Base-by-base conservation (phyloP, 2,329 filamentous ascomycete genomes). In the Cercospora berteroae region DNA sequence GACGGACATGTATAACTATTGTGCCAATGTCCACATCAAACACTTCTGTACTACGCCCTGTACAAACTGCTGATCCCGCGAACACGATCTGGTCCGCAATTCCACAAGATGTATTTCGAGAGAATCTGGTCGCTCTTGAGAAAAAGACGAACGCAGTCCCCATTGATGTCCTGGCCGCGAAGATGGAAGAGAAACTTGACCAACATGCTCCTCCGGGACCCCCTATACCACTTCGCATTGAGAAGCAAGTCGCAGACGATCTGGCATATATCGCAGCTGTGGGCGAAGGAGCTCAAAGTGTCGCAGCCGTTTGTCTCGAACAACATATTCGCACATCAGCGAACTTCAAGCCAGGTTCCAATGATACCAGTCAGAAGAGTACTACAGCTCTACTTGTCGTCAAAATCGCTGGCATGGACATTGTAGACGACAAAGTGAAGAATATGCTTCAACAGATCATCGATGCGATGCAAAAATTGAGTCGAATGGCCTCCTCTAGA, bases 261-360 rank as follows among this genome's bases (percentile, higher is more conserved):
- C 42, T 69, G 7, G 67, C 67, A 2, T 69, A 69, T 29, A 52
- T 69, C 25, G 64, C 67, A 8, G 67, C 67, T 4, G 67, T 69
- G n/a, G 59, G 60, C 16, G 67, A 69, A 44, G 67, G 67, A 25
- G 67, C 67, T 13, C 67, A 69, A 23, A 69, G 67, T 16, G 67
- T 69, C 13, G 67, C 67, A 56, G 67, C 67, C 5, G 67, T 69
- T 23, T 69, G 64, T 39, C 60, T 69, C n/a, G 64, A 69, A 42
- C 64, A 66, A 25, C 64, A 66, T 23, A 27, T 66, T 20, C n/a
- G 13, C 23, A 12, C 31, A 39, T 23, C 29, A n/a, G 2, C 48
- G 10, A 25, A 10, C 10, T 50, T 20, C 2, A 25, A 7, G 5
- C 20, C 18, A 1, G 16, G 7, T 13, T n/a, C 48, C 3, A n/a